A percentile compares a stretch with the other conserved stretches of the same genome.
These are phyloP conservation scores for Prunus davidiana DNA, from an alignment of 306 rosid genomes.

Conservation along the genomic window DNA sequence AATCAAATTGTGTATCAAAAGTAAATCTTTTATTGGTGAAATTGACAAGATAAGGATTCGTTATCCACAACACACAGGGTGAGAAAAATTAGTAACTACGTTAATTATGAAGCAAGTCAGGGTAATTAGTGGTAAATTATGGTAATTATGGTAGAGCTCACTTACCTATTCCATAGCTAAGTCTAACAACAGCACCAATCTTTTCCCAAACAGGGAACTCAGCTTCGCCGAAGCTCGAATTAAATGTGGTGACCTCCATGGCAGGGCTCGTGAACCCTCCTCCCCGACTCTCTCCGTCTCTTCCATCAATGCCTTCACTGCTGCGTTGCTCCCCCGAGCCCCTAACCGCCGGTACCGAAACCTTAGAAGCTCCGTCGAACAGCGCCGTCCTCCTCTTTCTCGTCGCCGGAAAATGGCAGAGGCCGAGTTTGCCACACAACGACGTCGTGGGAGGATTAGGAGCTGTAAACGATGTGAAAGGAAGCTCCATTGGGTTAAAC, in stretches of 20 bases:
- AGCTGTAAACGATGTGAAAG: constrained; percentile 33
- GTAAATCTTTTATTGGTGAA: neutral
- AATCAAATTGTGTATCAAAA: neutral
- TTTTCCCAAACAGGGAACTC: constrained; percentile 95
- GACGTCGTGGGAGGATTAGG: constrained; percentile 28
- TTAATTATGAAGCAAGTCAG: neutral
- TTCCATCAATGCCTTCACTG: constrained; percentile 47
- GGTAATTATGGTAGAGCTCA: neutral
- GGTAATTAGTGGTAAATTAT: neutral
- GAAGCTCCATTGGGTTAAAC: constrained; percentile 24
- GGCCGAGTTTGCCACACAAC: constrained; percentile 39
- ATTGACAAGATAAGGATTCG: neutral
- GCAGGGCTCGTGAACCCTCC: constrained; percentile 64
- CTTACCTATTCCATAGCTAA: constrained; percentile 89
- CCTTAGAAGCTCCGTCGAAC: constrained; percentile 20
- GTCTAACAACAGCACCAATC: constrained; percentile 86
- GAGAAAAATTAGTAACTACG: neutral
- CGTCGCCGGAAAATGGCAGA: constrained; percentile 38
- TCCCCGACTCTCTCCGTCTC: constrained; percentile 34
- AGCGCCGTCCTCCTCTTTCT: constrained; percentile 29
- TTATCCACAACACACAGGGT: neutral
- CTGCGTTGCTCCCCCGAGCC: constrained; percentile 71
- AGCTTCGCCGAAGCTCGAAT: constrained; percentile 49
- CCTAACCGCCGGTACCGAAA: constrained; percentile 35
- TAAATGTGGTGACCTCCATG: constrained; percentile 77